phyloP scores from a whole-genome alignment of 345 rosid genomes.

The Cardamine resedifolia region DNA sequence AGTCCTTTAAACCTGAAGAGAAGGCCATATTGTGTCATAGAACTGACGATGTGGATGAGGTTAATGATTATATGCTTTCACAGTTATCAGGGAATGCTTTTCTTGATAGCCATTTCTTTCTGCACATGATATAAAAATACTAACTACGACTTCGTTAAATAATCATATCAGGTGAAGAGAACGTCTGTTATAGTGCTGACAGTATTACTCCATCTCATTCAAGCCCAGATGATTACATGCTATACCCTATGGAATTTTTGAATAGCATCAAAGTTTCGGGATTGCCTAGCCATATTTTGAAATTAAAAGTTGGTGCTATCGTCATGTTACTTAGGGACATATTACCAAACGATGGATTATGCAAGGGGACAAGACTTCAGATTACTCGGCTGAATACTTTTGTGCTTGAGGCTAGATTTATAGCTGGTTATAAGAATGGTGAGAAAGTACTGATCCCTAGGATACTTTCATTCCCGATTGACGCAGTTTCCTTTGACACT shows the following conservation, averaged over 20 bases:
- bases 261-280: not conserved
- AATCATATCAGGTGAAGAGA: slow-evolving; percentile 14
- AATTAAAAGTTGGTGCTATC: slow-evolving; percentile 13
- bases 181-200: not conserved
- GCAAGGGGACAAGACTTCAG: slow-evolving; percentile 1
- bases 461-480: not conserved
- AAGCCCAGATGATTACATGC: not conserved
- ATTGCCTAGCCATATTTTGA: slow-evolving; percentile 7
- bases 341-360: not conserved
- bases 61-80: slow-evolving; percentile 24
- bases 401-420: not conserved
- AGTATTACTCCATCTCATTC: not conserved
- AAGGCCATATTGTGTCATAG: slow-evolving; percentile 1
- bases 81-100: slow-evolving; percentile 5
- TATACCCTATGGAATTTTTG: not conserved
- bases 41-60: not conserved
- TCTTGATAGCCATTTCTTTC: not conserved
- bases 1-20: not conserved
- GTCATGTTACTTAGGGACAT: slow-evolving; percentile 19
- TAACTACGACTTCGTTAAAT: not conserved
- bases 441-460: slow-evolving; percentile 1
- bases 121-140: not conserved
- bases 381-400: not conserved
- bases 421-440: not conserved
- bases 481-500: slow-evolving; percentile 9